These are phyloP conservation scores for Hylodesmum podocarpum DNA, from an alignment of 306 rosid species.

Conservation along the genomic window DNA sequence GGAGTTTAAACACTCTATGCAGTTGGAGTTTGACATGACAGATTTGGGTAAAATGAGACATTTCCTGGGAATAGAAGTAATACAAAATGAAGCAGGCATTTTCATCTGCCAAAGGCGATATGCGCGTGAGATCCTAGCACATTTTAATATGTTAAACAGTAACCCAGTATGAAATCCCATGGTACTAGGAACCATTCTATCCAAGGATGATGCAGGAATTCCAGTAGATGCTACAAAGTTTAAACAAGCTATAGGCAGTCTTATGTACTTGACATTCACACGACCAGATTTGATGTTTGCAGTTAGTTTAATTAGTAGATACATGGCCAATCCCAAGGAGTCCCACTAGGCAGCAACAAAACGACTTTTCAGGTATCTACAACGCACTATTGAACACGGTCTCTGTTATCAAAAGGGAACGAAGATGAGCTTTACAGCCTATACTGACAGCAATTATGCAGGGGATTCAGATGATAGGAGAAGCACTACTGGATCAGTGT, in stretches of 20 bases:
- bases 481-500: not conserved
- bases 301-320: not conserved
- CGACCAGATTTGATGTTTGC: not conserved
- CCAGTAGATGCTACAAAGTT: not conserved
- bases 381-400: not conserved
- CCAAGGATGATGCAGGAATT: not conserved
- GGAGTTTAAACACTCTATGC: not conserved
- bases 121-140: not conserved
- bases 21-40: not conserved
- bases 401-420: not conserved
- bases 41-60: not conserved
- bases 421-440: not conserved
- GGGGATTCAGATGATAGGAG: too few relatives aligned
- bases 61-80: not conserved
- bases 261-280: not conserved
- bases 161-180: not conserved
- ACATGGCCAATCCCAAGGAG: not conserved
- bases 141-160: not conserved
- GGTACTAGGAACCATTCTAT: not conserved
- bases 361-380: not conserved
- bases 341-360: not conserved
- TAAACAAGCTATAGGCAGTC: not conserved
- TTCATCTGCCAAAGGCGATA: not conserved
- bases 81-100: not conserved
- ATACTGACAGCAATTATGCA: not conserved